Base-by-base conservation (phyloP, 306 rosid species). In the Quercus glauca region DNA sequence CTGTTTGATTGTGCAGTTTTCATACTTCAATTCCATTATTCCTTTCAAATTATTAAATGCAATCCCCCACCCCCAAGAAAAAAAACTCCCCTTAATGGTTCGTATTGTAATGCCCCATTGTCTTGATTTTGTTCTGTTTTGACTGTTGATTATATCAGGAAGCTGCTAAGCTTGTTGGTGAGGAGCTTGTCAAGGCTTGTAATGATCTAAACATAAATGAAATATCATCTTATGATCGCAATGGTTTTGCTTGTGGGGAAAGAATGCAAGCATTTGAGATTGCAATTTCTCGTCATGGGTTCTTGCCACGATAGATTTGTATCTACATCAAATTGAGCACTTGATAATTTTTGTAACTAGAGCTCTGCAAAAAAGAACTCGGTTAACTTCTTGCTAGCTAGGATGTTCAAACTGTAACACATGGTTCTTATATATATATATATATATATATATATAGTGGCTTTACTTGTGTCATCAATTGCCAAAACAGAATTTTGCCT, bases 161-260 rank as follows among this genome's bases (percentile, higher is more conserved):
- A 82, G 95, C 98, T 37, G 98, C 98, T 63, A 84, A 86, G 59
- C 92, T 81, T 49, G 94, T 91, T 73, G 94, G 99, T 51, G 91
- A 92, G 83, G 94, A 87, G 71, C 91, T 92, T 65, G 76, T 92
- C 73, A 86, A 89, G 81, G 86, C 89, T n/a, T 92, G 97, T 45
- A 77, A 59, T 78, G 91, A 85, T 78, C 95, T 90, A 19, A 79
- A 86, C 26, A 84, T 92, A 76, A 73, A 84, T 20, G 98, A 95
- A 82, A 85, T 95, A 81, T 92, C 94, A 28, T 80, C 77, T 37
- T 95, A 92, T 43, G 98, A 92, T 73, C 88, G 92, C 84, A 92
- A 95, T 26, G 98, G 99, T 35, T 75, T 87, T 21, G 85, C 90
- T 57, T 51, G 85, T 0, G 94, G 93, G 69, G 86, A 91, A 78